Evolutionary conservation across 371 early-diverging fungal genomes (phyloP).

Genomic region (Mortierella sp.): DNA sequence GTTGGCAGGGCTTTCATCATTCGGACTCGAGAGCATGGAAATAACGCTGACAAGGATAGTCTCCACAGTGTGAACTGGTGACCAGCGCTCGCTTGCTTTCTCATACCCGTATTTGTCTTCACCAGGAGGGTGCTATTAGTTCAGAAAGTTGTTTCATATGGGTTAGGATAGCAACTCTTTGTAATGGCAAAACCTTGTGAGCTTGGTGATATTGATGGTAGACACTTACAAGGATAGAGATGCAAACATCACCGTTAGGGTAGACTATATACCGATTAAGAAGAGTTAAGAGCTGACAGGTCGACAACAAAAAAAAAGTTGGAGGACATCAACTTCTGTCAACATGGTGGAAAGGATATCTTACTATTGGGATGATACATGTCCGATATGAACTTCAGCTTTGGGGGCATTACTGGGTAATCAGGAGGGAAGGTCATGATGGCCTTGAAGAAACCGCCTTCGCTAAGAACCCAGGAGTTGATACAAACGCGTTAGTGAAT

Average conservation of each 20-base stretch:
- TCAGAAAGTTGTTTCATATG: neutral
- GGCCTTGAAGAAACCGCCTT: slow-evolving; percentile 94
- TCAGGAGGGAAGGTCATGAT: slow-evolving; percentile 84
- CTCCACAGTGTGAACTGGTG: slow-evolving; percentile 93
- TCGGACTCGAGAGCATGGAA: slow-evolving; percentile 92
- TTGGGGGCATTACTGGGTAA: slow-evolving; percentile 89
- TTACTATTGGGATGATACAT: slow-evolving; percentile 90
- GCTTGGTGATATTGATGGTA: too few relatives aligned
- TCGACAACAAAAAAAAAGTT: too few relatives aligned
- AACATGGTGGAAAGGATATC: neutral
- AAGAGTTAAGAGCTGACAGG: neutral
- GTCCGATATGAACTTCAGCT: slow-evolving; percentile 81
- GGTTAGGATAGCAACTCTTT: neutral
- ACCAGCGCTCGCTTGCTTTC: slow-evolving; percentile 91
- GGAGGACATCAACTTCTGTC: neutral
- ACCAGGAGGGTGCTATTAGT: slow-evolving; percentile 73
- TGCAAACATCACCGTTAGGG: slow-evolving; percentile 90
- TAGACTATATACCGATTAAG: slow-evolving; percentile 65
- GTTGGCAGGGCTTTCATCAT: slow-evolving; percentile 94
- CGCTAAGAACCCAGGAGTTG: slow-evolving; percentile 57
- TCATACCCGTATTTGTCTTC: slow-evolving; percentile 96
- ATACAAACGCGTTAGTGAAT: neutral
- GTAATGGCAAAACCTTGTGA: too few relatives aligned
- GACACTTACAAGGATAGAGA: slow-evolving; percentile 69
- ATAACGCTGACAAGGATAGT: slow-evolving; percentile 91